phyloP scores from a whole-genome alignment of 257 asterid species.

The Nicotiana sylvestris region DNA sequence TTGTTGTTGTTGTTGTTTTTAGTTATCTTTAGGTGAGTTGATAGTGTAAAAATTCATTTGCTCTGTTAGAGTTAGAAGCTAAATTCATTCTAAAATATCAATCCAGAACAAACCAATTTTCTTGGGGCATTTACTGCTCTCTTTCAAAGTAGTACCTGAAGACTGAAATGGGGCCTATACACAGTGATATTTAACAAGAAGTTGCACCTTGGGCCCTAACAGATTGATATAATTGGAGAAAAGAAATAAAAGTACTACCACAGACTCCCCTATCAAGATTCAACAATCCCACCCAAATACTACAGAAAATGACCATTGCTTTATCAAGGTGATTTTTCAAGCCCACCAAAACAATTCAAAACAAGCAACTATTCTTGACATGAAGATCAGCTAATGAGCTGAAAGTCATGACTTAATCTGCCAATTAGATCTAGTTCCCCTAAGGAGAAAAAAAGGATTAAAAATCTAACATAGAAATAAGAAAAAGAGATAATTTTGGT shows the following conservation, averaged over 20 bases:
- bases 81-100: too few relatives aligned
- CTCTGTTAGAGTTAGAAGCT: too few relatives aligned
- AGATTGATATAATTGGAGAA: neutral
- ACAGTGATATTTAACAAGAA: neutral
- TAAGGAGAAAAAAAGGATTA: neutral
- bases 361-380: neutral
- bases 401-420: constrained; percentile 8
- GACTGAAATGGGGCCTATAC: constrained; percentile 14
- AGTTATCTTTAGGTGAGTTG: too few relatives aligned
- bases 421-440: neutral
- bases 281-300: constrained; percentile 16
- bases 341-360: constrained; percentile 11
- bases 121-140: neutral
- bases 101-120: neutral
- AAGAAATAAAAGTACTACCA: constrained; percentile 31
- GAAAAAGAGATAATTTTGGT: constrained; percentile 8
- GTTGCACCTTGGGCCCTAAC: neutral
- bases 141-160: neutral
- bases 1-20: too few relatives aligned
- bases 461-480: constrained; percentile 13
- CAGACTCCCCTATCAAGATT: constrained; percentile 36
- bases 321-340: constrained; percentile 22
- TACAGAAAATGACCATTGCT: constrained; percentile 8
- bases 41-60: too few relatives aligned
- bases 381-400: neutral